phyloP scores from a whole-genome alignment of 306 rosid genomes.

The Prunus dulcis region DNA sequence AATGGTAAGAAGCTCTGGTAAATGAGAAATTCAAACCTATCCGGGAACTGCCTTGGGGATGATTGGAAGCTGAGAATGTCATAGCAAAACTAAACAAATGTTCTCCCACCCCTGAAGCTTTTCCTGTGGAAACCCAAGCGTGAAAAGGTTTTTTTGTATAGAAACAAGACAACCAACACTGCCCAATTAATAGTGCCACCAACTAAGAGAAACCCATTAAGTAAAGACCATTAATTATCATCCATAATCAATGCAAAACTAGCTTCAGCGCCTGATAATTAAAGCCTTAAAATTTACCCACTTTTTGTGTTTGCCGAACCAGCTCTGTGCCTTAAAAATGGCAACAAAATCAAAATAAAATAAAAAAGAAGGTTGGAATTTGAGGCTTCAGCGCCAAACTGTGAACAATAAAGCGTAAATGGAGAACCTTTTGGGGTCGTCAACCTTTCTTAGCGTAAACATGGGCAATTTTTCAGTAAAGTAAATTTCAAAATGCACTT shows the following conservation, averaged over 20 bases:
- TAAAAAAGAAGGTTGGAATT: background rate
- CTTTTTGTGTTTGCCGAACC: constrained; percentile 6
- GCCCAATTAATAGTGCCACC: constrained; percentile 22
- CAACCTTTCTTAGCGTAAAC: background rate
- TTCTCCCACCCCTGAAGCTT: constrained; percentile 21
- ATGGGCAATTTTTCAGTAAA: constrained; percentile 9
- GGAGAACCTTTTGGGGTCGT: background rate
- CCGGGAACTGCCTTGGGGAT: constrained; percentile 32
- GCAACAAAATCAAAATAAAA: background rate
- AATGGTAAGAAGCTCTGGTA: background rate
- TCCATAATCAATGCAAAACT: background rate
- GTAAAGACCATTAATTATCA: constrained; percentile 16
- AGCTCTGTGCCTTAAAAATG: constrained; percentile 21
- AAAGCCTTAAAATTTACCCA: background rate
- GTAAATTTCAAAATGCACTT: background rate
- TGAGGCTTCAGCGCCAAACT: constrained; percentile 13
- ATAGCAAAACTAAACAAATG: constrained; percentile 28
- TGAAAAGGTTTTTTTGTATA: constrained; percentile 3
- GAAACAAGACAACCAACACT: constrained; percentile 20
- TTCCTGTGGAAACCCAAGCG: constrained; percentile 15
- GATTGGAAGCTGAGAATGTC: constrained; percentile 56
- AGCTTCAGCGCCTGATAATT: background rate
- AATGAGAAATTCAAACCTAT: constrained; percentile 52
- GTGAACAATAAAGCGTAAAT: constrained; percentile 8
- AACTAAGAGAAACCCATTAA: constrained; percentile 25